Evolutionary conservation across 106 monocot genomes (phyloP), one percentile per base, ranked within the genome.

Genomic region (Xerophyta viscosa): DNA sequence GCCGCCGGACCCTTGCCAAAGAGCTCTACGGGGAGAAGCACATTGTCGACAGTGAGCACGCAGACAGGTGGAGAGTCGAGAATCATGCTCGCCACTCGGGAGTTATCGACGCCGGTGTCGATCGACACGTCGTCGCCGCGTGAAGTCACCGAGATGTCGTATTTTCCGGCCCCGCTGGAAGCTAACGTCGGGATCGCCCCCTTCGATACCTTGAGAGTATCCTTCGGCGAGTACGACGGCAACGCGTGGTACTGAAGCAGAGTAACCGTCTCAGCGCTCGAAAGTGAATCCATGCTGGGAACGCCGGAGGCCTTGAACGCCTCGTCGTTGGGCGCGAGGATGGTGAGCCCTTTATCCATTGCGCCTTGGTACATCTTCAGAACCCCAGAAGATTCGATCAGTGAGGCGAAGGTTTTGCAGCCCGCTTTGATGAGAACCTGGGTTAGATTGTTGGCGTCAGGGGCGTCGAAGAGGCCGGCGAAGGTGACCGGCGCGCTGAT

Each of bases 201-300:
- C 12, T 43, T 66, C 2, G 58, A 6, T 15, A 62, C 25, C 66
- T 79, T 81, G 9, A 98, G 82, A 0, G 96, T 73, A 3, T 69
- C 73, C 50, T 86, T 89, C 23, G 96, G 89, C 13, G 54, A 30
- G 79, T 98, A 98, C 20, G 61, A 41, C 9, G 89, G 81, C 21
- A 89, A 45, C 27, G 96, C 96, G 68, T 98, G 96, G 74, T 79
- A 98, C 76, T 89, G 82, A 39, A 98, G 78, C 13, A 98, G 66
- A 1, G 88, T 80, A 18, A 98, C 96, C 17, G 85, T 68, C 45
- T 89, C 96, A 50, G 89, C 89, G 46, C 81, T 82, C 60, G 63
- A 66, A 45, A 98, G 74, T 7, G 70, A 52, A 31, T 6, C 30
- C 21, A 86, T 67, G 51, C 85, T 76, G 1, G 96, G 89, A 8